These are phyloP conservation scores for Aspergillus uvarum DNA, from an alignment of 2,329 filamentous ascomycete species.

Conservation along the genomic window DNA sequence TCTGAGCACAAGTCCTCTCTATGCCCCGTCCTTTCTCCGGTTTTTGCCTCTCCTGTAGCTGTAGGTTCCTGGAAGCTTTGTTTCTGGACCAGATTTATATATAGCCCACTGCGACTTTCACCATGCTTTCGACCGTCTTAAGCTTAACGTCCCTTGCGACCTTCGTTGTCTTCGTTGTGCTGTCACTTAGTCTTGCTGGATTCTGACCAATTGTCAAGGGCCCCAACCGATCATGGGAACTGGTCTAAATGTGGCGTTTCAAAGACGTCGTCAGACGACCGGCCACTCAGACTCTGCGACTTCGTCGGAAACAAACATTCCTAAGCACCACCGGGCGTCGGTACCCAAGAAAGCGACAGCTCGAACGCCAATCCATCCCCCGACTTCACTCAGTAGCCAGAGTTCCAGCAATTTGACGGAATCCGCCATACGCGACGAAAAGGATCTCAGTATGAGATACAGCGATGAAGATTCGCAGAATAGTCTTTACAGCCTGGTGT, in stretches of 20 bases:
- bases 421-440: constrained; percentile 24
- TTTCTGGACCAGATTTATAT: constrained; percentile 20
- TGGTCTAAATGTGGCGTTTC: constrained; percentile 26
- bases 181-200: constrained; percentile 16
- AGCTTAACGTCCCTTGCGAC: constrained; percentile 1
- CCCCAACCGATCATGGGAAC: constrained; percentile 27
- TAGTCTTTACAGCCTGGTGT: constrained; percentile 67
- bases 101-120: constrained; percentile 20
- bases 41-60: constrained; percentile 16
- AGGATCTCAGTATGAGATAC: constrained; percentile 25
- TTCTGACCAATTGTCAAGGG: constrained; percentile 32
- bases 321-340: constrained; percentile 30
- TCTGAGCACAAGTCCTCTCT: constrained; percentile 13
- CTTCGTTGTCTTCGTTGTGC: neutral
- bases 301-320: constrained; percentile 22
- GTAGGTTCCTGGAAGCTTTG: constrained; percentile 18
- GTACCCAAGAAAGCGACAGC: constrained; percentile 29
- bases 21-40: constrained; percentile 10
- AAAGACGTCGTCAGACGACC: constrained; percentile 23
- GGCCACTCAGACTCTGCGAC: constrained; percentile 19
- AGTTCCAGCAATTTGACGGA: constrained; percentile 28
- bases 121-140: constrained; percentile 2
- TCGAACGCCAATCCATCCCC: constrained; percentile 24
- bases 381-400: constrained; percentile 30
- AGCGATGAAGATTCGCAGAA: constrained; percentile 35